Evolutionary conservation across 2,329 filamentous ascomycete genomes (phyloP).

Genomic region (Ascomycota sp.): DNA sequence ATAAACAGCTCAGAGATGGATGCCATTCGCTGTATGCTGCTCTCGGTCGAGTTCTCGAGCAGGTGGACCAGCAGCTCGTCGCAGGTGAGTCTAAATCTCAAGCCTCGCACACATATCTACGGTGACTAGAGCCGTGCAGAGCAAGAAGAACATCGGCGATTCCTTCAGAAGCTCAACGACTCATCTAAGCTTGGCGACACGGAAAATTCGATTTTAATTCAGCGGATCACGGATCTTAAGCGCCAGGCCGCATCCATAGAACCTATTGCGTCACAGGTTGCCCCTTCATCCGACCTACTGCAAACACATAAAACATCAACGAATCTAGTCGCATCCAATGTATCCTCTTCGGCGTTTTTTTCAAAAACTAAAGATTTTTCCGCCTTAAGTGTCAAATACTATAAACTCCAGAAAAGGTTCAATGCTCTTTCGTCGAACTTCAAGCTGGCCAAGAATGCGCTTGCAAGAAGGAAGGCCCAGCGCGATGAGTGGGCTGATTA

Average conservation of each 20-base stretch:
- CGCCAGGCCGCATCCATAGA: too few relatives aligned
- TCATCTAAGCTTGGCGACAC: neutral
- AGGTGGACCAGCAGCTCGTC: neutral
- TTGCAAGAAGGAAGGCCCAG: conserved; percentile 19
- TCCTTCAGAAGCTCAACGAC: neutral
- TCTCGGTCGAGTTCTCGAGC: neutral
- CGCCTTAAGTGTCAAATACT: conserved; percentile 10
- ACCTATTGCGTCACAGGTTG: too few relatives aligned
- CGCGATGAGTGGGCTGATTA: conserved; percentile 25
- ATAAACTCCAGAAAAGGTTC: conserved; percentile 19
- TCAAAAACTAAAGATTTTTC: conserved; percentile 5
- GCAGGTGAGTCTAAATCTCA: neutral
- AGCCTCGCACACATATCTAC: too few relatives aligned
- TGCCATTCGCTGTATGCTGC: neutral
- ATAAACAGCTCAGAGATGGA: neutral
- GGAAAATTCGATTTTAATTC: too few relatives aligned
- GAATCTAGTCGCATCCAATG: too few relatives aligned
- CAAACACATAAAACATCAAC: too few relatives aligned
- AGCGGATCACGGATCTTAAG: too few relatives aligned
- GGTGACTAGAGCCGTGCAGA: neutral
- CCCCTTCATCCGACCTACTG: too few relatives aligned
- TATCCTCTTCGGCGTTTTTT: too few relatives aligned
- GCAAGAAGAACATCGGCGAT: neutral
- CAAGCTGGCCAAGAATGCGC: conserved; percentile 17
- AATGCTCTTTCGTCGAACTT: conserved; percentile 19